phyloP scores from a whole-genome alignment of 129 eudicot species.

The sunflower (Helianthus annuus) region HanXRQr2.0-SUNRISE NC_035446.2:169890915-169891414 shows the following conservation, averaged over 20 bases:
- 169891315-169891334: conserved; percentile 95
- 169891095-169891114: not conserved
- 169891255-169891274: conserved; percentile 91
- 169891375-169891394: not conserved
- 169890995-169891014: not conserved
- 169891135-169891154: not conserved
- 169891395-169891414: not conserved
- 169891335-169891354: conserved; percentile 78
- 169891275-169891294: conserved; percentile 92
- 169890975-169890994: not conserved
- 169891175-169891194: conserved; percentile 42
- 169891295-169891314: conserved; percentile 70
- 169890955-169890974: not conserved
- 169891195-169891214: conserved; percentile 98
- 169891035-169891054: conserved; percentile 9
- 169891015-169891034: not conserved
- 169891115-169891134: not conserved
- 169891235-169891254: conserved; percentile 82
- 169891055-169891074: not conserved
- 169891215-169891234: conserved; percentile 97
- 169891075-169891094: not conserved
- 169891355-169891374: conserved; percentile 51
- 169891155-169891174: conserved; percentile 5
- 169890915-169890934: conserved; percentile 49
- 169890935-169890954: not conserved